Evolutionary conservation across 768 basidiomycete genomes (phyloP).

Genomic region (Hypholoma sublateritium): DNA sequence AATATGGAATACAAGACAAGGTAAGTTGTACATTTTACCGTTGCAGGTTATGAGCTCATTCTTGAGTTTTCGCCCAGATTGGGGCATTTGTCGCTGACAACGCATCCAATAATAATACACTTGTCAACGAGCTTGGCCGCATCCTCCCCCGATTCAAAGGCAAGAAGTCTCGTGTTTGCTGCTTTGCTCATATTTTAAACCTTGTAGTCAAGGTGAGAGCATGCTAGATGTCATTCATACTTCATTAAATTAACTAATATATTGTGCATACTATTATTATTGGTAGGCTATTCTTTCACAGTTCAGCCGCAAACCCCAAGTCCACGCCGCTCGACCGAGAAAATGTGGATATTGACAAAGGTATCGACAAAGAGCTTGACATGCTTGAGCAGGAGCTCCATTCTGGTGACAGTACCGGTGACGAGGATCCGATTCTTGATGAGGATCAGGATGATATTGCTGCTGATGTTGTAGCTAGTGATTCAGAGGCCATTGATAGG

Average conservation of each 20-base stretch:
- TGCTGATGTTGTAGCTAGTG: conserved; percentile 17
- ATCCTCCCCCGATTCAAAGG: not conserved
- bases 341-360: not conserved
- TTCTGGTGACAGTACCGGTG: not conserved
- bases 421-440: conserved; percentile 4
- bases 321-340: not conserved
- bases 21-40: conserved; percentile 7
- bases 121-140: not conserved
- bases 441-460: conserved; percentile 19
- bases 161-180: not conserved
- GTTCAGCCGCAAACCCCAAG: not conserved
- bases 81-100: conserved; percentile 22
- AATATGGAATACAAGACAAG: conserved; percentile 29
- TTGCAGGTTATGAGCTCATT: not conserved
- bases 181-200: not conserved
- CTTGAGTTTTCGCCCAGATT: conserved; percentile 15
- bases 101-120: conserved; percentile 17
- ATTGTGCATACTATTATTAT: not conserved
- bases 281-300: not conserved
- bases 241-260: too few relatives aligned
- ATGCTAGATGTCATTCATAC: too few relatives aligned
- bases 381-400: not conserved
- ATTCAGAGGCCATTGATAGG: conserved; percentile 13
- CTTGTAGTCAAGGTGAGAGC: not conserved
- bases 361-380: not conserved